Evolutionary conservation across 2,329 filamentous ascomycete species (phyloP), one percentile per base, ranked within the genome.

Genomic region (Fusarium sp.): DNA sequence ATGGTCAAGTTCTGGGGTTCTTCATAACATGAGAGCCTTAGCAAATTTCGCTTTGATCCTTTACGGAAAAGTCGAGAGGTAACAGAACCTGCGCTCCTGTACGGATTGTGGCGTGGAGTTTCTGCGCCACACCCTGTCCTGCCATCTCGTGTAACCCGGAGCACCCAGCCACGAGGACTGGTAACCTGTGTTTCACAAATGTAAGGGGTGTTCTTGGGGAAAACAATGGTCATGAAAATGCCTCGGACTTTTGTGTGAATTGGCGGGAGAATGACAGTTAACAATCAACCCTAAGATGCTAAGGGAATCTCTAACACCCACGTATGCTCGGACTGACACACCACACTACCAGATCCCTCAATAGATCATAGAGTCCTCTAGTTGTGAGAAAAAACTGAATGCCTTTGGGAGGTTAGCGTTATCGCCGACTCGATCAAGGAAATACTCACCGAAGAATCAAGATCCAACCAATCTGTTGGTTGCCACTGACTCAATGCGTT

Each of bases 401-500:
- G 41, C 59, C 59, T 59, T 50, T 11, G 9, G 7, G 7, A 37
- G 7, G 20, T 62, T 35, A 62, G 59, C 27, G 14, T 13, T 14
- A 16, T 27, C n/a, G 5, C 9, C 31, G 6, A 4, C 5, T 6
- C 6, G 16, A 16, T n/a, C 16, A n/a, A 62, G 6, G 2, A 7
- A 5, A 33, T 3, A 48, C 59, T 35, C 13, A 62, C 59, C 1
- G 59, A 62, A 29, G 59, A 62, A 14, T 62, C 43, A 5, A 62
- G 59, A n/a, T 62, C 59, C 3, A 62, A 29, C 59, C 59, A 62
- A 31, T 62, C 59, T n/a, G 59, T 62, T 20, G 59, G 59, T 13
- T 62, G 59, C 59, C 59, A 62, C 31, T 62, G 59, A 20, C 59
- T 62, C 13, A 62, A 20, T n/a, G 59, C n/a, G 9, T 62, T 62